phyloP scores from a whole-genome alignment of 2,329 filamentous ascomycete species.

The Diaporthe citri region DNA sequence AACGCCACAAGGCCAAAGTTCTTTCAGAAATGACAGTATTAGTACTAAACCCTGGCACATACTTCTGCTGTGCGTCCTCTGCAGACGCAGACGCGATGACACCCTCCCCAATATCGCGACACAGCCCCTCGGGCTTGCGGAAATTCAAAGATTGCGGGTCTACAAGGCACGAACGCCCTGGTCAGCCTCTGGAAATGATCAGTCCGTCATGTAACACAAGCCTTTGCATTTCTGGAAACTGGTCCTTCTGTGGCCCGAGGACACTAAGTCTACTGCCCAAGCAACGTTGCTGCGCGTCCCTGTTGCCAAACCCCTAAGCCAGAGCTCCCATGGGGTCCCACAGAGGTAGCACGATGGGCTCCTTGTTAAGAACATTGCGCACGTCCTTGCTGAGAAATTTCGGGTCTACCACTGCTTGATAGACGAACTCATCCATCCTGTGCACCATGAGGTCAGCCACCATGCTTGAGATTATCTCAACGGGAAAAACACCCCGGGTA shows the following conservation, averaged over 20 bases:
- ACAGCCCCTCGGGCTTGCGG: background rate
- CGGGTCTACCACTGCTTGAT: constrained; percentile 87
- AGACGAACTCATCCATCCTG: constrained; percentile 80
- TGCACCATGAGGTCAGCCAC: background rate
- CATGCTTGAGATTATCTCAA: background rate
- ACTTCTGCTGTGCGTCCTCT: background rate
- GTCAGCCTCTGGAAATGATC: background rate
- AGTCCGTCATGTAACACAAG: background rate
- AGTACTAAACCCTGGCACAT: background rate
- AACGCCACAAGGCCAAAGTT: background rate
- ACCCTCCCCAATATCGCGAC: background rate
- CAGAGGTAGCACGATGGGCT: constrained; percentile 77
- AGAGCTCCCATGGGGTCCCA: constrained; percentile 87
- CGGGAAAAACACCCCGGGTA: no score
- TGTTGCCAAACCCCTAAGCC: constrained; percentile 59
- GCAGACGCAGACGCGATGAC: background rate
- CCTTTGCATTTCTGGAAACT: background rate
- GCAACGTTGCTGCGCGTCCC: background rate
- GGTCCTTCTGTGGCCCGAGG: background rate
- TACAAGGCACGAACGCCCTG: background rate
- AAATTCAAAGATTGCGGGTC: background rate
- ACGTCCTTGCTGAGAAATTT: constrained; percentile 75
- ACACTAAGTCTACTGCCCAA: background rate
- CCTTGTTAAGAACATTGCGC: constrained; percentile 76
- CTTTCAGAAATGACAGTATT: background rate